Evolutionary conservation across 2,329 filamentous ascomycete genomes (phyloP).

Genomic region (Thelonectria olida): DNA sequence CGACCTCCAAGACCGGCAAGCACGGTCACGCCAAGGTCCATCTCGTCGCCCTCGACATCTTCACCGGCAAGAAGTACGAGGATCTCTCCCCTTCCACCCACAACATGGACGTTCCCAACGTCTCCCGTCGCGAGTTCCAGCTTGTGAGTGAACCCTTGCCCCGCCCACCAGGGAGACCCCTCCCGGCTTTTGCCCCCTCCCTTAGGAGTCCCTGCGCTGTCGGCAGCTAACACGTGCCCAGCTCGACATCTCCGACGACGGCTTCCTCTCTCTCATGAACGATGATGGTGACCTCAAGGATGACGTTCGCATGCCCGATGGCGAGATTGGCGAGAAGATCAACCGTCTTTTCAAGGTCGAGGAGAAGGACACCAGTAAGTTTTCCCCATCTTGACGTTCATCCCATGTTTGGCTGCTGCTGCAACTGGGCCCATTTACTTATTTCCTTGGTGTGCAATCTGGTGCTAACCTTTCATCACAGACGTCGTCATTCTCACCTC

Average conservation of each 20-base stretch:
- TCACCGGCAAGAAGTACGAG: conserved; percentile 99
- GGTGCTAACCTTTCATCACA: conserved; percentile 49
- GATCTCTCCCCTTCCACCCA: conserved; percentile 98
- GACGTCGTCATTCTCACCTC: conserved; percentile 92
- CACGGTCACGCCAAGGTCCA: conserved; percentile 99
- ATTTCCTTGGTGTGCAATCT: not conserved
- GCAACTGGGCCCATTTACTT: not conserved
- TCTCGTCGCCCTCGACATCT: conserved; percentile 97
- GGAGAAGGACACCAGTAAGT: conserved; percentile 95
- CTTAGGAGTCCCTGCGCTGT: conserved; percentile 16
- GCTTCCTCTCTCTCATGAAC: conserved; percentile 92
- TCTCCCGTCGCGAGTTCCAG: conserved; percentile 89
- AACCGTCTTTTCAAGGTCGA: conserved; percentile 79
- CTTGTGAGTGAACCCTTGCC: conserved; percentile 73
- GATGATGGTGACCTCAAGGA: conserved; percentile 90
- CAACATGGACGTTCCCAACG: conserved; percentile 98
- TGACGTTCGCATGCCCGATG: conserved; percentile 92
- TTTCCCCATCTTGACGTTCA: not conserved
- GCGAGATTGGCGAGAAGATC: conserved; percentile 89
- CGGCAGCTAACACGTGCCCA: conserved; percentile 49
- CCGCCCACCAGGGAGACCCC: conserved; percentile 31
- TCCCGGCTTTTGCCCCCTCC: conserved; percentile 19
- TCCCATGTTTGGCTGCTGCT: not conserved
- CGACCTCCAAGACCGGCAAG: conserved; percentile 99
- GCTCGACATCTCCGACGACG: conserved; percentile 94